Evolutionary conservation across 83 land plant species (phyloP), one percentile per base, ranked within the genome.

Genomic region (Picea mariana): DNA sequence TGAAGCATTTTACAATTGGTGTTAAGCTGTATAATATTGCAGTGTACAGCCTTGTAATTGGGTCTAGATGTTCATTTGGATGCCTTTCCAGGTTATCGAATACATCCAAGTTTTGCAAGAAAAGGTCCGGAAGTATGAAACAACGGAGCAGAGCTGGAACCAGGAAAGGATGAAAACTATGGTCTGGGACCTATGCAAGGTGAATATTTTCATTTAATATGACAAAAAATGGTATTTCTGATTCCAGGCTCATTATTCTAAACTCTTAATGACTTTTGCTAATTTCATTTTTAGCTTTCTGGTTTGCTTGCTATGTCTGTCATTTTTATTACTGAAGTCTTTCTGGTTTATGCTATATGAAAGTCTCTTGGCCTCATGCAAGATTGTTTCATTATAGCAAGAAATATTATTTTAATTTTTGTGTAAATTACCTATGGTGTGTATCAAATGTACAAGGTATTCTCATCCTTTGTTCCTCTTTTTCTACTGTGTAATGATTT

Each of bases 41-140:
- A 62, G 49, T 42, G 24, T 75, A 62, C 23, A n/a, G 77, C 23
- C n/a, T 73, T 73, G 77, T 42, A 44, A n/a, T 44, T 73, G 23
- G 47, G 77, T 73, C 58, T 23, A n/a, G 12, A 73, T 47, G 5
- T 47, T 73, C 59, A 38, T 73, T 73, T 73, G 27, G 16, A 42
- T 78, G 20, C 13, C 49, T 73, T 27, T 9, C 17, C 90, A 95
- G 98, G 98, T 95, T 2, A 92, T 95, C 55, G 96, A 95, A 55
- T 90, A 95, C 76, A 87, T 95, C 20, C 95, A 93, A 80, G 84
- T 85, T 78, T 85, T 95, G 68, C 96, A 95, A 80, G 96, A 92
- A 61, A 93, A 92, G 76, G 94, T 93, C 2, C 87, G 85, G 6
- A 95, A 92, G 79, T 92, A 86, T 76, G 98, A 95, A 67, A 81